Conservation (phyloP, 2,329 filamentous ascomycete genomes). For the Sporothrix brunneoviolacea region DNA sequence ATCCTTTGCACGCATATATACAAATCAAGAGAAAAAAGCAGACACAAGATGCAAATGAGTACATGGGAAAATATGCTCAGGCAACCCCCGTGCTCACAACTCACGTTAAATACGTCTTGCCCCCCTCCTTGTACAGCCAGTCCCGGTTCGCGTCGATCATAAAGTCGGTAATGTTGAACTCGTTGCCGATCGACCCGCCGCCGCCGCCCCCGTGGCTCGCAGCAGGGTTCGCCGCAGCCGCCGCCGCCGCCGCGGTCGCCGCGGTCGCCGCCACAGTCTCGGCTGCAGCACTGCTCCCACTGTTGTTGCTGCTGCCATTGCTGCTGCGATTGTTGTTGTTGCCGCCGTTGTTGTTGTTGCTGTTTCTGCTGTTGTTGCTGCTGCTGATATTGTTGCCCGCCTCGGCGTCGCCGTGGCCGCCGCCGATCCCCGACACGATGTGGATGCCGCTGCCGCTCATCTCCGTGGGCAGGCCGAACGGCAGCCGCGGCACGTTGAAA, state of each 20-base stretch:
- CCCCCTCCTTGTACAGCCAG: conserved; percentile 53
- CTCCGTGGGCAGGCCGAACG: conserved; percentile 33
- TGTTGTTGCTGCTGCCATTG: not conserved
- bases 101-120: conserved; percentile 8
- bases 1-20: too few relatives aligned
- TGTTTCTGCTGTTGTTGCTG: not conserved
- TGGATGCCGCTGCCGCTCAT: conserved; percentile 10
- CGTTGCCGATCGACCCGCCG: conserved; percentile 38
- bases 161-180: conserved; percentile 73
- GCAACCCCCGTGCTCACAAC: too few relatives aligned
- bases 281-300: not conserved
- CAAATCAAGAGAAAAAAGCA: too few relatives aligned
- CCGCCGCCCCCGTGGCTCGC: conserved; percentile 15
- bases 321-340: not conserved
- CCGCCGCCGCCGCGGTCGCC: conserved; percentile 28
- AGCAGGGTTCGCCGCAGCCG: not conserved
- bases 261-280: conserved; percentile 5
- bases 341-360: conserved; percentile 6
- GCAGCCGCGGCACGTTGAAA: conserved; percentile 80
- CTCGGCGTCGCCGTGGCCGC: not conserved
- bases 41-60: too few relatives aligned
- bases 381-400: conserved; percentile 7
- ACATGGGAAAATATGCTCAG: too few relatives aligned
- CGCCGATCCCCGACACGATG: conserved; percentile 4
- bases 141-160: conserved; percentile 68